phyloP scores from a whole-genome alignment of 495 filamentous ascomycete genomes.

The Cladorrhinum samala region DNA sequence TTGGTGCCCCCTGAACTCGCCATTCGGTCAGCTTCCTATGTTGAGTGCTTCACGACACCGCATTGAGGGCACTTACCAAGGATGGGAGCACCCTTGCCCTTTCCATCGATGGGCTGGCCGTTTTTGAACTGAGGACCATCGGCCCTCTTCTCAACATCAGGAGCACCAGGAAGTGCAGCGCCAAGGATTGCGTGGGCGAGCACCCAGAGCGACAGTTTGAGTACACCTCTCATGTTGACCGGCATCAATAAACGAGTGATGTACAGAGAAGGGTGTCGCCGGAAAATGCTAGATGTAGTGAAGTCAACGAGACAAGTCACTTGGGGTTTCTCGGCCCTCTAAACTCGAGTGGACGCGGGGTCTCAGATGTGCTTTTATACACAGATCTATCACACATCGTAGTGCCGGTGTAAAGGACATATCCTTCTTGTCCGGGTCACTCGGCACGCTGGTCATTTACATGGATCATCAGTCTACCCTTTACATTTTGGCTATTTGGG shows the following conservation, averaged over 20 bases:
- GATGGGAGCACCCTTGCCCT: slow-evolving; percentile 52
- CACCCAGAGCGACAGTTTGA: slow-evolving; percentile 3
- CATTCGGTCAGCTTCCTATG: slow-evolving; percentile 2
- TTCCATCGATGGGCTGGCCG: slow-evolving; percentile 49
- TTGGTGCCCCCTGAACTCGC: slow-evolving; percentile 41
- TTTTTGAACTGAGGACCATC: slow-evolving; percentile 30
- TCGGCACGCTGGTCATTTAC: neutral
- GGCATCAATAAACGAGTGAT: neutral
- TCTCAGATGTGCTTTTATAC: neutral
- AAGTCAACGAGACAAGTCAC: neutral
- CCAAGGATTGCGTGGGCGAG: slow-evolving; percentile 2
- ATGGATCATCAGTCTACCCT: neutral
- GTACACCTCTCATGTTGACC: slow-evolving; percentile 7
- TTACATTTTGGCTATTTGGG: neutral
- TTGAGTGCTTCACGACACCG: neutral
- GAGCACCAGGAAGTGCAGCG: slow-evolving; percentile 2
- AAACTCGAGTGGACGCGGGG: too few species aligned
- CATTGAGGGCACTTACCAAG: slow-evolving; percentile 39
- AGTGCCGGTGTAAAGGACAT: neutral
- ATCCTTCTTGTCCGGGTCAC: neutral
- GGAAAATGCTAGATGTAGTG: too few species aligned
- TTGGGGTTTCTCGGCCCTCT: too few species aligned
- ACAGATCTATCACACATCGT: neutral
- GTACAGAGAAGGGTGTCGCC: too few species aligned
- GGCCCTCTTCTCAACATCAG: neutral